These are phyloP conservation scores for Malus sieversii DNA, from an alignment of 306 rosid genomes.

Conservation along the genomic window DNA sequence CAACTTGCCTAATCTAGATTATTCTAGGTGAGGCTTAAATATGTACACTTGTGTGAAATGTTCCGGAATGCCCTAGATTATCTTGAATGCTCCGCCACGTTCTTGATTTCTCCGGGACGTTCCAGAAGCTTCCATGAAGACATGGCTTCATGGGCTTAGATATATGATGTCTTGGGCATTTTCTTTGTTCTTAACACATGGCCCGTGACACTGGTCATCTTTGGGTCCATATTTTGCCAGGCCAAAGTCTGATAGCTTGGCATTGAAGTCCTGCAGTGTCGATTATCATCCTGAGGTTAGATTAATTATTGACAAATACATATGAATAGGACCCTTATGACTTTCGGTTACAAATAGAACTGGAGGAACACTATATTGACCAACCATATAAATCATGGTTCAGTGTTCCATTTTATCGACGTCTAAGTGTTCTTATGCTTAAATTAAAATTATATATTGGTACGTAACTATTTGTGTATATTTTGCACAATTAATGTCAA, in stretches of 20 bases:
- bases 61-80: too few species aligned
- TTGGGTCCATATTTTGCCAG: conserved; percentile 42
- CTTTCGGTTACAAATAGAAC: background rate
- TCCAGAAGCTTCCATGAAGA: too few species aligned
- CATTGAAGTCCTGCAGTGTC: conserved; percentile 24
- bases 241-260: conserved; percentile 47
- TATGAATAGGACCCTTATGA: background rate
- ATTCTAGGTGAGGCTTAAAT: too few species aligned
- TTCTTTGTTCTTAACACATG: too few species aligned
- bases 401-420: background rate
- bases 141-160: too few species aligned
- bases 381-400: background rate
- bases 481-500: background rate
- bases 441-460: too few species aligned
- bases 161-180: too few species aligned
- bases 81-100: too few species aligned
- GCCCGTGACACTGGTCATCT: background rate
- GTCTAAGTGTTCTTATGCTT: too few species aligned
- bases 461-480: background rate
- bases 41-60: too few species aligned
- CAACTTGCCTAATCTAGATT: too few species aligned
- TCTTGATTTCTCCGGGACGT: too few species aligned
- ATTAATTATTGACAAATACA: background rate
- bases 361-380: background rate
- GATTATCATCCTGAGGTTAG: background rate